phyloP scores from a whole-genome alignment of 495 filamentous ascomycete species.

The Astrothelium macrocarpum region DNA sequence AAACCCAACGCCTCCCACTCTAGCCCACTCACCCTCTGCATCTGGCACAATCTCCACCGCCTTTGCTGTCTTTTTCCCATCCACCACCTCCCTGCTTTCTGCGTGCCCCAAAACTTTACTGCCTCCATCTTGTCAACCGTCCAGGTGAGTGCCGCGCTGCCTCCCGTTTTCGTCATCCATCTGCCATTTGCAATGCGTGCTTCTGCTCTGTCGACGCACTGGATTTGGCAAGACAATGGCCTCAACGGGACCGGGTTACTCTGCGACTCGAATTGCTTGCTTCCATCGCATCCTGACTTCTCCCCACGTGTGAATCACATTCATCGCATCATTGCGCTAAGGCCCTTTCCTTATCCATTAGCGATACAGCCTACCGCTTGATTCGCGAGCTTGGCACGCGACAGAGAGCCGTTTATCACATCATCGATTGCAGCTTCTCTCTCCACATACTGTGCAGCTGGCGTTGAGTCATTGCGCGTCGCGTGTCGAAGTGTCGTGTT shows the following conservation, averaged over 20 bases:
- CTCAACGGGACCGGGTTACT: background rate
- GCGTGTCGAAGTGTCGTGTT: background rate
- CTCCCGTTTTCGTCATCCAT: background rate
- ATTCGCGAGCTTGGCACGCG: background rate
- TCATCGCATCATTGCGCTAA: constrained; percentile 1
- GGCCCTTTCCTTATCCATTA: constrained; percentile 1
- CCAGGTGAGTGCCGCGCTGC: background rate
- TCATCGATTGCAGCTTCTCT: background rate
- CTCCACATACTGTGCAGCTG: background rate
- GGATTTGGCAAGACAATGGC: background rate
- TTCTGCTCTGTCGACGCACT: background rate
- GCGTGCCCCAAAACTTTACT: background rate
- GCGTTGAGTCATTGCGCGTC: background rate
- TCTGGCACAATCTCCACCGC: background rate
- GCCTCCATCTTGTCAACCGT: background rate
- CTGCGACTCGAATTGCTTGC: background rate
- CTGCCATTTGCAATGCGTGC: background rate
- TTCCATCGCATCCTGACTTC: background rate
- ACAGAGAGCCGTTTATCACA: background rate
- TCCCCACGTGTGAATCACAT: background rate
- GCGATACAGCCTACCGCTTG: background rate
- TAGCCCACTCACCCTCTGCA: background rate
- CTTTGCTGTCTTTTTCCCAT: background rate
- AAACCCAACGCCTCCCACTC: background rate
- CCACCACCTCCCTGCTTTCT: background rate